These are phyloP conservation scores for Pholiota conissans DNA, from an alignment of 768 basidiomycete genomes.

Conservation along the genomic window DNA sequence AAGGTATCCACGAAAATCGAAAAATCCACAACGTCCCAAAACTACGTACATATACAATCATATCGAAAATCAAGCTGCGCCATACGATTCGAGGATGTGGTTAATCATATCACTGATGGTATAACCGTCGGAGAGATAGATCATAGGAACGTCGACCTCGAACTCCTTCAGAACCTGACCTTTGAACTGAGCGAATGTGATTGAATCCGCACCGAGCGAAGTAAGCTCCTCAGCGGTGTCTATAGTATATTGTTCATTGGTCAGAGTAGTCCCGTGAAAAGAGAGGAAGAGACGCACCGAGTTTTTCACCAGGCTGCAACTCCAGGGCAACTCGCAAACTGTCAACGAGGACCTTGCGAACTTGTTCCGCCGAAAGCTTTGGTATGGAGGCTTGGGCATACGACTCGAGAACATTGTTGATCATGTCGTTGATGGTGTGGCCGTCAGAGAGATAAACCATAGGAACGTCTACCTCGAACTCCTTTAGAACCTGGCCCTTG, in stretches of 20 bases:
- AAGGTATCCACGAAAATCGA: neutral
- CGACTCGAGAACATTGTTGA: slow-evolving; percentile 23
- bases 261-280: neutral
- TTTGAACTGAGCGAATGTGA: slow-evolving; percentile 34
- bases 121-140: slow-evolving; percentile 31
- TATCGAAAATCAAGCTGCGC: slow-evolving; percentile 5
- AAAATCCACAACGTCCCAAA: no score
- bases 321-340: slow-evolving; percentile 28
- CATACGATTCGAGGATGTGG: slow-evolving; percentile 23
- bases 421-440: slow-evolving; percentile 31
- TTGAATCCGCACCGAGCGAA: slow-evolving; percentile 32
- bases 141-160: slow-evolving; percentile 31
- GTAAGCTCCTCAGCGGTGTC: slow-evolving; percentile 29
- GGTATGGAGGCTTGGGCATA: slow-evolving; percentile 13
- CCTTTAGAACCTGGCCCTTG: slow-evolving; percentile 28
- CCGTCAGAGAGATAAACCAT: slow-evolving; percentile 31
- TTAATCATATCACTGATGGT: slow-evolving; percentile 30
- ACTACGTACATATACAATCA: no score
- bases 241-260: slow-evolving; percentile 9
- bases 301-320: slow-evolving; percentile 23
- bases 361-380: slow-evolving; percentile 18
- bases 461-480: slow-evolving; percentile 32
- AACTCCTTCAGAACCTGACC: slow-evolving; percentile 29
- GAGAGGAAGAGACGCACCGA: slow-evolving; percentile 22
- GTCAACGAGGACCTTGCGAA: slow-evolving; percentile 17